Conservation (phyloP, 495 filamentous ascomycete species). For the Neurospora sp. region DNA sequence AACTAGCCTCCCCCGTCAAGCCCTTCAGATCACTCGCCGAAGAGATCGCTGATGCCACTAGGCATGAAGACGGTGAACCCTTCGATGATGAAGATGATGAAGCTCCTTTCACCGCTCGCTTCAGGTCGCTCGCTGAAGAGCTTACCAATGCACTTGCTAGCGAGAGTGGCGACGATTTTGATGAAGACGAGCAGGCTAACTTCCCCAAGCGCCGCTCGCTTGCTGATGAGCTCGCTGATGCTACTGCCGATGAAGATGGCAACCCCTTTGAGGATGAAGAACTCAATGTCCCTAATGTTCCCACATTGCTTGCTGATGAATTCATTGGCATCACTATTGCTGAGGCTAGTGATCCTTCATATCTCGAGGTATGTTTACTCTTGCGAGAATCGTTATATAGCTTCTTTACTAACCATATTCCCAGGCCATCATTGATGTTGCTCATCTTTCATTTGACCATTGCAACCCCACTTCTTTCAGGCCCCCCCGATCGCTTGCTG, state of each 20-base stretch:
- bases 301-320: neutral
- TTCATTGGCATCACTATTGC: neutral
- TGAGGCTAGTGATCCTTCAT: neutral
- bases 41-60: neutral
- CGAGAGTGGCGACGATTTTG: neutral
- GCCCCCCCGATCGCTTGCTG: neutral
- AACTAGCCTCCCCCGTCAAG: neutral
- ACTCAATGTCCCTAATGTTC: neutral
- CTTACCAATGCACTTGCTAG: neutral
- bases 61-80: neutral
- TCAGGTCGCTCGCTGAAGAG: neutral
- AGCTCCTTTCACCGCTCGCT: neutral
- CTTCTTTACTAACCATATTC: neutral
- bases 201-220: neutral
- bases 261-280: neutral
- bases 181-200: neutral
- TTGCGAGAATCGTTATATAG: neutral
- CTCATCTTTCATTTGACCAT: neutral
- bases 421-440: neutral
- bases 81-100: neutral
- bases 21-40: neutral
- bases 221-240: neutral
- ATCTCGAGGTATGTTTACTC: neutral
- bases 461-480: neutral
- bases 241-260: neutral